Evolutionary conservation across 2,329 filamentous ascomycete genomes (phyloP).

Genomic region (Diplocarpon mali): DNA sequence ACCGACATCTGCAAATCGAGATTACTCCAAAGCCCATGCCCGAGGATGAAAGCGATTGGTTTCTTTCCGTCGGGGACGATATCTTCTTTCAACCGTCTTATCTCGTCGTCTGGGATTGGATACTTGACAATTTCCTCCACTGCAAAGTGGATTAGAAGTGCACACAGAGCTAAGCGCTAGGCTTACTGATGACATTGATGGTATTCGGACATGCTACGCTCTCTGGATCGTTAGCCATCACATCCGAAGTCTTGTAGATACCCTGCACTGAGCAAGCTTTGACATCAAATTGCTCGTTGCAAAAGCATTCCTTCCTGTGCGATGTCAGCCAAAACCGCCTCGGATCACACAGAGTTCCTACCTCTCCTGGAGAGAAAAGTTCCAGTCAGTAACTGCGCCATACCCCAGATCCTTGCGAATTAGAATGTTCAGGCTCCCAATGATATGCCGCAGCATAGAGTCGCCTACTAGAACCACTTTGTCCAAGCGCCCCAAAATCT

Average conservation of each 20-base stretch:
- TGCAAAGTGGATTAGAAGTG: conserved; percentile 1
- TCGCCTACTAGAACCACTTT: conserved; percentile 37
- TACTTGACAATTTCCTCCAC: conserved; percentile 34
- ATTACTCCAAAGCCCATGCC: conserved; percentile 38
- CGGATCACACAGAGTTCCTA: background rate
- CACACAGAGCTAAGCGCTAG: no score
- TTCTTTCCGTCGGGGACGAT: conserved; percentile 22
- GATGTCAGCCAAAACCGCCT: background rate
- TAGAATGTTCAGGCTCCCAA: conserved; percentile 36
- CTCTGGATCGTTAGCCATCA: conserved; percentile 31
- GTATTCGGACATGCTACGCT: conserved; percentile 31
- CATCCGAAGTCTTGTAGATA: conserved; percentile 36
- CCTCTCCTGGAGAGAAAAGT: conserved; percentile 34
- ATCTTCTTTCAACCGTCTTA: conserved; percentile 29
- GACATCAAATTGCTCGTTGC: conserved; percentile 38
- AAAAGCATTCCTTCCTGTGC: conserved; percentile 34
- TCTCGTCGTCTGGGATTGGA: conserved; percentile 32
- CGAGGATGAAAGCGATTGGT: conserved; percentile 33
- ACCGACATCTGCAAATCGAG: conserved; percentile 32
- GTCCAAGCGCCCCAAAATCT: conserved; percentile 34
- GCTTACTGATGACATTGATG: conserved; percentile 30
- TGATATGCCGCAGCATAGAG: conserved; percentile 38
- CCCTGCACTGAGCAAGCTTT: conserved; percentile 38
- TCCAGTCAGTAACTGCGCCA: conserved; percentile 39
- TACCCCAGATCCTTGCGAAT: conserved; percentile 36